phyloP scores from a whole-genome alignment of 177 flowering plant genomes.

The Telopea speciosissima region DNA sequence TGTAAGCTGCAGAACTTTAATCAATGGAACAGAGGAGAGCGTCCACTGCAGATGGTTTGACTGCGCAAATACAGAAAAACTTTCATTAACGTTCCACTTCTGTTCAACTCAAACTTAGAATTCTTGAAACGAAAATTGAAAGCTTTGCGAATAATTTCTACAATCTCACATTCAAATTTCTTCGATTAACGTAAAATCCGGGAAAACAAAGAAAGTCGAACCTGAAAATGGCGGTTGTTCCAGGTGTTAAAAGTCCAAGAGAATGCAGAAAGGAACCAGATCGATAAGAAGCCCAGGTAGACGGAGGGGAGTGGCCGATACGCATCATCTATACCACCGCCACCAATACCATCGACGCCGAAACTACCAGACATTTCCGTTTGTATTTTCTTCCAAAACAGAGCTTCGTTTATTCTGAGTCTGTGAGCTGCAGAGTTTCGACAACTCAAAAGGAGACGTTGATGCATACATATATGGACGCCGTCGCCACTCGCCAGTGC shows the following conservation, averaged over 20 bases:
- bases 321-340: slow-evolving; percentile 41
- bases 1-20: slow-evolving; percentile 73
- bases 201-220: slow-evolving; percentile 11
- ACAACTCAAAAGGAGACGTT: neutral
- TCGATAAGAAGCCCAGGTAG: slow-evolving; percentile 49
- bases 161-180: neutral
- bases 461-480: neutral
- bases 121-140: neutral
- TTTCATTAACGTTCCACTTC: too few species aligned
- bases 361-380: slow-evolving; percentile 16
- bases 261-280: slow-evolving; percentile 61
- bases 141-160: neutral
- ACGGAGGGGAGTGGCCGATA: slow-evolving; percentile 68
- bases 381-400: neutral
- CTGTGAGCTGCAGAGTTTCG: neutral
- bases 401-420: neutral
- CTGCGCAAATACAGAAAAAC: slow-evolving; percentile 56
- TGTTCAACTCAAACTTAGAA: neutral
- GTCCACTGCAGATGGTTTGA: slow-evolving; percentile 77
- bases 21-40: slow-evolving; percentile 61
- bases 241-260: slow-evolving; percentile 72
- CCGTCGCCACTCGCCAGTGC: too few species aligned
- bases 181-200: neutral
- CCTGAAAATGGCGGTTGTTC: slow-evolving; percentile 78
- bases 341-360: slow-evolving; percentile 14